These are phyloP conservation scores for Eucommia ulmoides DNA, from an alignment of 257 asterid genomes.

Conservation along the genomic window DNA sequence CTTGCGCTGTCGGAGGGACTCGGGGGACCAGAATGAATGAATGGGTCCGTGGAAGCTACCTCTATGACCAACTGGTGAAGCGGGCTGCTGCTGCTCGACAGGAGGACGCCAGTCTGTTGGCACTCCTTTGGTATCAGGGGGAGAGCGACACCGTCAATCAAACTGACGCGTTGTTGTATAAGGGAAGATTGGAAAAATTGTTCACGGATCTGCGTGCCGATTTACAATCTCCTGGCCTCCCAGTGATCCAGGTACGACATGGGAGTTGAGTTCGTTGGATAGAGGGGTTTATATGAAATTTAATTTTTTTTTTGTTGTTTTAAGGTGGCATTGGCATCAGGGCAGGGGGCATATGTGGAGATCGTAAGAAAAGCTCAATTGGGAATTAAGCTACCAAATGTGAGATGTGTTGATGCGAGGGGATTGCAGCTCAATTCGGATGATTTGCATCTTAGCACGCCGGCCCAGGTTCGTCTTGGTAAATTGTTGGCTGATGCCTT, in stretches of 20 bases:
- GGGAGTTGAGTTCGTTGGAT: too few relatives aligned
- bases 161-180: conserved; percentile 27
- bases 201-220: conserved; percentile 29
- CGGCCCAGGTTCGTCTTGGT: conserved; percentile 22
- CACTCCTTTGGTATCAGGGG: conserved; percentile 67
- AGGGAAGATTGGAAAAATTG: conserved; percentile 26
- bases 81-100: conserved; percentile 33
- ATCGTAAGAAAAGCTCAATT: conserved; percentile 20
- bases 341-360: conserved; percentile 14
- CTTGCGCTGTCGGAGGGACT: conserved; percentile 70
- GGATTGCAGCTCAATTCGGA: conserved; percentile 9
- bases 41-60: conserved; percentile 43
- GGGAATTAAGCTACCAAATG: conserved; percentile 7
- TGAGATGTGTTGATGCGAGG: conserved; percentile 22
- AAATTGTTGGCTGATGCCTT: background rate
- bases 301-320: background rate
- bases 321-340: conserved; percentile 29
- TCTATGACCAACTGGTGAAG: conserved; percentile 28
- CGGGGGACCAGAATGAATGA: conserved; percentile 30
- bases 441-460: conserved; percentile 6
- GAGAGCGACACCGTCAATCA: conserved; percentile 35
- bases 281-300: too few relatives aligned
- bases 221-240: conserved; percentile 18
- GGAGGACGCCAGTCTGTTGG: conserved; percentile 31
- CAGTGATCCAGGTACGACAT: too few relatives aligned